Evolutionary conservation across 306 rosid species (phyloP), one percentile per base, ranked within the genome.

Genomic region (Abrus precatorius): DNA sequence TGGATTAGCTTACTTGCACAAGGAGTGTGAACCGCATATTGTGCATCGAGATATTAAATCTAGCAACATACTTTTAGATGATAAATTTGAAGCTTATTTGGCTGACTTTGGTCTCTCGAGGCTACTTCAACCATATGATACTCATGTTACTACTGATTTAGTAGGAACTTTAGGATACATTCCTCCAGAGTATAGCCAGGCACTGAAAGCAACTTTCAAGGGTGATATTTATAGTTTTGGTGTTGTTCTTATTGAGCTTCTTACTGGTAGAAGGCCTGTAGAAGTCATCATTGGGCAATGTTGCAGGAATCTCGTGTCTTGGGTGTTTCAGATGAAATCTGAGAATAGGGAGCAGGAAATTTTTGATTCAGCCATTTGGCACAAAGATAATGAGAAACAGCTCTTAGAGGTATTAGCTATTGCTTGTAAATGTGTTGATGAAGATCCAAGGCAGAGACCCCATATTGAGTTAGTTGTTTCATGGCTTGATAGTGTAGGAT

Each of bases 51-150:
- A 90, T 66, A 82, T 90, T 33, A 90, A 90, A 79, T 83, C 94
- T 0, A 90, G 94, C 87, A 90, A 90, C 87, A 90, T 90, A 55
- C 88, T 90, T 55, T 74, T 90, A 54, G 87, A 86, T 74, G 92
- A 81, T 44, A 82, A 69, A 5, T 88, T 88, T 32, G 86, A 86
- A 54, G 90, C 92, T 72, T 90, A 85, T 66, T 84, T 90, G 76
- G 94, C 94, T 64, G 92, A 90, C 82, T 88, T 90, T 69, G 92
- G 94, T 57, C 89, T 90, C 47, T 81, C 94, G 5, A 86, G 94
- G 88, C 76, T 88, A 36, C 86, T 90, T 69, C 88, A 67, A 53
- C 92, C 94, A 0, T 90, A 86, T 4, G 92, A 88, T 65, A 88
- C 90, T 14, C 94, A 90, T 59, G 92, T 90, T 33, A 86, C 92